Evolutionary conservation across 768 basidiomycete species (phyloP), one percentile per base, ranked within the genome.

Genomic region (Kwoniella heveanensis): DNA sequence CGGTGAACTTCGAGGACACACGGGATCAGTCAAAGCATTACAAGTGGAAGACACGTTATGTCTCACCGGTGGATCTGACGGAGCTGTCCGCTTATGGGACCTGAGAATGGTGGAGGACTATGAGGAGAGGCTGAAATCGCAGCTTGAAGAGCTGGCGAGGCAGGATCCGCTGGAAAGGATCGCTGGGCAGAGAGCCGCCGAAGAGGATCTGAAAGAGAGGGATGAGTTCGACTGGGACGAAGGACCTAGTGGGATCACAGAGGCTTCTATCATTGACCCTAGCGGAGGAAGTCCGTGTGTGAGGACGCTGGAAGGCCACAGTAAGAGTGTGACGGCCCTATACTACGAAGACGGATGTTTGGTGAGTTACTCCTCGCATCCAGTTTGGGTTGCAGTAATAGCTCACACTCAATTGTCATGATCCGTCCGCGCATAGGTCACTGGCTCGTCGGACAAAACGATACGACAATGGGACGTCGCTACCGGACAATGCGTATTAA

Each of bases 401-500:
- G 55, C 61, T 63, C 8, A 57, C 71, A 56, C 60, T 7, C 7
- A 13, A 6, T 7, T 13, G 32, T 36, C 13, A 13, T 13, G 13
- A 7, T 36, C 32, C 13, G 32, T 7, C 32, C 32, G 13, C 32
- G 32, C 32, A 12, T 69, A 94, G 93, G 91, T 98, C 13, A 97
- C 94, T 8, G 96, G 96, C 32, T 95, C 96, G 5, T 92, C 91
- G 2, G 96, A 99, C 82, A 97, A 97, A 81, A 99, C 96, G 0
- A 85, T 99, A 58, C 90, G 96, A 2, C 95, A 98, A 78, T 99
- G 96, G 96, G 96, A 98, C 77, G 86, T 98, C 57, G 86, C 86
- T 21, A 98, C 96, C 0, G 96, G 95, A 7, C 96, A 98, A 83
- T 99, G 96, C 80, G 89, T 98, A 50, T 88, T 96, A 83, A 95